phyloP scores from a whole-genome alignment of 202 grass and related monocot species.

The Thinopyrum obtusiflorum region DNA sequence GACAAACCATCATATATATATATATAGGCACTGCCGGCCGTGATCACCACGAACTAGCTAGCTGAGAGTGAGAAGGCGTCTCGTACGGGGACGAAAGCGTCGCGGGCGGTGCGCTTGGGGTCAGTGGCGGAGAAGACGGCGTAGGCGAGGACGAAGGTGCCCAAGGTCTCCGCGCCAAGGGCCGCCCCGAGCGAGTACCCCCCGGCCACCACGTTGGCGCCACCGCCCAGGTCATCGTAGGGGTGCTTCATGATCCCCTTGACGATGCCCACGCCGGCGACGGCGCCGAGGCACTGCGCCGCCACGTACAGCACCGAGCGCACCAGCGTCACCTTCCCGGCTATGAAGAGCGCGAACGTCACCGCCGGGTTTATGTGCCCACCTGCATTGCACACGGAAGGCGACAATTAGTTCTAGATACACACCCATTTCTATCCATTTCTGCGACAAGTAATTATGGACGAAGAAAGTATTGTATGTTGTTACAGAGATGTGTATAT shows the following conservation, averaged over 20 bases:
- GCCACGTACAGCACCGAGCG: constrained; percentile 40
- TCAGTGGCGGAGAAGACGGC: constrained; percentile 86
- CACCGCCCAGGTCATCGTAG: constrained; percentile 48
- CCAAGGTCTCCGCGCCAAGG: constrained; percentile 55
- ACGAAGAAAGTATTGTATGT: no score
- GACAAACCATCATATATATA: no score
- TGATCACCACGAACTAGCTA: no score
- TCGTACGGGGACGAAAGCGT: constrained; percentile 45
- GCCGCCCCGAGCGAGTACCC: constrained; percentile 23
- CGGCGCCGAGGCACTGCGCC: constrained; percentile 72
- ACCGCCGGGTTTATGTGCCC: constrained; percentile 80
- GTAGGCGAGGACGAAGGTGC: constrained; percentile 84
- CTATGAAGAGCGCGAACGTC: constrained; percentile 55
- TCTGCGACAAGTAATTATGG: no score
- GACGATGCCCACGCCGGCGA: constrained; percentile 57
- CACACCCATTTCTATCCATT: no score
- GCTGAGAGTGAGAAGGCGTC: no score
- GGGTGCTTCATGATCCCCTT: constrained; percentile 58
- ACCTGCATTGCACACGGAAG: background rate
- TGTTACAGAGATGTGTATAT: background rate
- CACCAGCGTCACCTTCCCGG: constrained; percentile 44
- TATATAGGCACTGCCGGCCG: no score
- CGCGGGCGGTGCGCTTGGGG: constrained; percentile 65
- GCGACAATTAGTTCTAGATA: no score
- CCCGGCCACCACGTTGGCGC: constrained; percentile 31